Conservation (phyloP, 1,284 basidiomycete species). For the Sporisorium reilianum region DNA sequence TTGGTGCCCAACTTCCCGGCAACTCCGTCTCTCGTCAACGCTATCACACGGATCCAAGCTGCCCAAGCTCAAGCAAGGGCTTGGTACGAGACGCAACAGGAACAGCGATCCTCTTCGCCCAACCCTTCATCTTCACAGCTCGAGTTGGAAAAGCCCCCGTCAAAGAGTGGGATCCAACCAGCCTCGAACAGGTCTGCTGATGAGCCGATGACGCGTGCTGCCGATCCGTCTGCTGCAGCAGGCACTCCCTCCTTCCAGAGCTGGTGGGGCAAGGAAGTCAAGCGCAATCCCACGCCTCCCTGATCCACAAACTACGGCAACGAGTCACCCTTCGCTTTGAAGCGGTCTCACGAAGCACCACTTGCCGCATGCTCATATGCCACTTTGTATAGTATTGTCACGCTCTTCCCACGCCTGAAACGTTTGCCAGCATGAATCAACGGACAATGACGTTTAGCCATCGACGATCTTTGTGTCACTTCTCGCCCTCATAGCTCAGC, state of each 20-base stretch:
- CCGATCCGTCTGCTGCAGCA: slow-evolving; percentile 1
- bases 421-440: slow-evolving; percentile 14
- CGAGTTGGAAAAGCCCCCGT: not conserved
- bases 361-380: not conserved
- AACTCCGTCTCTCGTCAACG: slow-evolving; percentile 60
- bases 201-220: not conserved
- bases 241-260: slow-evolving; percentile 23
- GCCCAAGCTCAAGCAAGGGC: slow-evolving; percentile 59
- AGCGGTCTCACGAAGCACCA: too few relatives aligned
- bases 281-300: slow-evolving; percentile 18
- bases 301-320: not conserved
- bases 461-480: not conserved
- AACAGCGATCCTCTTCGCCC: slow-evolving; percentile 4
- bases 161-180: slow-evolving; percentile 1
- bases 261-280: slow-evolving; percentile 47
- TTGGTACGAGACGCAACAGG: slow-evolving; percentile 34
- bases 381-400: slow-evolving; percentile 7
- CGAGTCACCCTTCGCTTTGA: too few relatives aligned
- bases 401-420: slow-evolving; percentile 1
- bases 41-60: slow-evolving; percentile 59
- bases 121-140: not conserved
- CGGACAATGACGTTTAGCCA: slow-evolving; percentile 17
- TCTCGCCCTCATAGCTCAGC: not conserved
- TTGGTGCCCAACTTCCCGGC: slow-evolving; percentile 42
- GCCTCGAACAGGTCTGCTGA: not conserved